Evolutionary conservation across 345 rosid genomes (phyloP).

Genomic region (Lepidium didymum): DNA sequence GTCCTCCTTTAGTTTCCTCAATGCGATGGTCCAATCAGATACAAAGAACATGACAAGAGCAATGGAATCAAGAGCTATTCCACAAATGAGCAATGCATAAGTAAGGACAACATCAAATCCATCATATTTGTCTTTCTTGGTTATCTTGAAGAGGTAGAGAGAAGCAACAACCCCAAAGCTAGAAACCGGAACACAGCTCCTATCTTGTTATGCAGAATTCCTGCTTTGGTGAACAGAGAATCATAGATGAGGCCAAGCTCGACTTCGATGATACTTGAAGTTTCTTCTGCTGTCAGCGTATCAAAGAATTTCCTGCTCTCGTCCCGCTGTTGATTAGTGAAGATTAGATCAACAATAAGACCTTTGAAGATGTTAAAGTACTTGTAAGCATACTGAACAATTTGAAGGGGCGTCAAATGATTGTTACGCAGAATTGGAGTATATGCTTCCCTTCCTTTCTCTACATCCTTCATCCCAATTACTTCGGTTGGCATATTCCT

Average conservation of each 20-base stretch:
- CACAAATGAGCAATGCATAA: conserved; percentile 48
- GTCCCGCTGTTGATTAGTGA: conserved; percentile 7
- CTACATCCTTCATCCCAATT: conserved; percentile 9
- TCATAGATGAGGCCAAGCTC: conserved; percentile 44
- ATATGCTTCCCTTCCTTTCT: conserved; percentile 14
- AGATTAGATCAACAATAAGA: conserved; percentile 36
- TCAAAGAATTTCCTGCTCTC: conserved; percentile 11
- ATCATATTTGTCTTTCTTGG: conserved; percentile 21
- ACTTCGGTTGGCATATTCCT: conserved; percentile 17
- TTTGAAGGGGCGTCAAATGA: neutral
- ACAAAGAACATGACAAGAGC: conserved; percentile 42
- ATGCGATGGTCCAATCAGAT: conserved; percentile 52
- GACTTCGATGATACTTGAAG: conserved; percentile 32
- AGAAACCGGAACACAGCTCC: conserved; percentile 28
- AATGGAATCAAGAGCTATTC: conserved; percentile 43
- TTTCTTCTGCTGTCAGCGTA: neutral
- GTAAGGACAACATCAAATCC: conserved; percentile 44
- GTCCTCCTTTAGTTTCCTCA: conserved; percentile 3
- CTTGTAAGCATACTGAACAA: conserved; percentile 25
- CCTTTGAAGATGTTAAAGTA: conserved; percentile 33
- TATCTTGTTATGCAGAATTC: neutral
- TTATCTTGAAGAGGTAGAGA: conserved; percentile 30
- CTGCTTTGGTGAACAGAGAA: conserved; percentile 40
- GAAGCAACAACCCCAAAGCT: conserved; percentile 30
- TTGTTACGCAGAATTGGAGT: neutral